Evolutionary conservation across 1,284 basidiomycete genomes (phyloP).

Genomic region (Phellinidium pouzarii): DNA sequence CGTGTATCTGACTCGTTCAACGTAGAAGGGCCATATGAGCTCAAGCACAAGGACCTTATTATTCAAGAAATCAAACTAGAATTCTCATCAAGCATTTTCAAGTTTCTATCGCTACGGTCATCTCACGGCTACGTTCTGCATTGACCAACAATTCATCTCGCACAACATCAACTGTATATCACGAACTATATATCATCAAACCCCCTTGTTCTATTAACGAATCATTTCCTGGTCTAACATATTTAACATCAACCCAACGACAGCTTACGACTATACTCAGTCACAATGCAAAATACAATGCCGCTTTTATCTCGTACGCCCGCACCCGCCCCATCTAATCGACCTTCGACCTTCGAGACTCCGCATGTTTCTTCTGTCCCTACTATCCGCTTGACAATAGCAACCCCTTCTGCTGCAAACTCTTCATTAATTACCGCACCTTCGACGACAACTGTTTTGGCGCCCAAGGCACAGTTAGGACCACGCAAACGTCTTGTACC

Average conservation of each 20-base stretch:
- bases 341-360: slow-evolving; percentile 28
- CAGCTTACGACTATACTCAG: not conserved
- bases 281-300: not conserved
- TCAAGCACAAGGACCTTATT: slow-evolving; percentile 7
- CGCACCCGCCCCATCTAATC: slow-evolving; percentile 24
- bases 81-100: slow-evolving; percentile 1
- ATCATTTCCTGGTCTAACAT: not conserved
- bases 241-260: slow-evolving; percentile 10
- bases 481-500: slow-evolving; percentile 57
- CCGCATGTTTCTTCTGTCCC: slow-evolving; percentile 34
- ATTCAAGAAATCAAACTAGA: slow-evolving; percentile 7
- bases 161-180: slow-evolving; percentile 6
- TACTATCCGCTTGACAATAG: slow-evolving; percentile 61
- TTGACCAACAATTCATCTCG: slow-evolving; percentile 10
- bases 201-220: not conserved
- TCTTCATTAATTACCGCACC: slow-evolving; percentile 32
- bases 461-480: slow-evolving; percentile 26
- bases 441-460: slow-evolving; percentile 29
- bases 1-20: not conserved
- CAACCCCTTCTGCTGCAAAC: slow-evolving; percentile 52
- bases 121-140: slow-evolving; percentile 16
- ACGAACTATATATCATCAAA: slow-evolving; percentile 10
- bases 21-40: not conserved
- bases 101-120: slow-evolving; percentile 7
- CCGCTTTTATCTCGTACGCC: slow-evolving; percentile 30